These are phyloP conservation scores for Sporobolomyces phaffii DNA, from an alignment of 768 basidiomycete species.

Conservation along the genomic window DNA sequence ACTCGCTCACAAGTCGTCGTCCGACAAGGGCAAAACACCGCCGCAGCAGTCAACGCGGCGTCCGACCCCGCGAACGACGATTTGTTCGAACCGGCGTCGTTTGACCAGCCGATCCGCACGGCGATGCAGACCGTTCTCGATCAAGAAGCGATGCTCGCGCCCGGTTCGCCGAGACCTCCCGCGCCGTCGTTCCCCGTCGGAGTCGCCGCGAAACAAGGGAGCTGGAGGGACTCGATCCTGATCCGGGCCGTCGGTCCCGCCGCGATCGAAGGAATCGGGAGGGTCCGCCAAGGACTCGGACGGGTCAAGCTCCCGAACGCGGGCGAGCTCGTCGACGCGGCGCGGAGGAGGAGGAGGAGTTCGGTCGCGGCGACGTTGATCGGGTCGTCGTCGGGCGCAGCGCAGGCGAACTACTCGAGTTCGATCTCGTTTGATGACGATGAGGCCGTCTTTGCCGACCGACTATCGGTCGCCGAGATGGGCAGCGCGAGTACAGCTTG, in stretches of 20 bases:
- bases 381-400: no score
- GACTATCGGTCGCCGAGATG: slow-evolving; percentile 7
- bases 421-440: slow-evolving; percentile 41
- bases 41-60: neutral
- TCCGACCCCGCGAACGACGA: no score
- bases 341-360: neutral
- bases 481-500: slow-evolving; percentile 20
- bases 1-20: slow-evolving; percentile 21
- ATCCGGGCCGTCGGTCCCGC: slow-evolving; percentile 17
- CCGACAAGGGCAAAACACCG: slow-evolving; percentile 1
- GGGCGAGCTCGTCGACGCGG: neutral
- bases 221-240: slow-evolving; percentile 31
- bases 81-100: slow-evolving; percentile 16
- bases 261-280: slow-evolving; percentile 29
- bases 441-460: slow-evolving; percentile 39
- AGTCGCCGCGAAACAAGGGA: slow-evolving; percentile 29
- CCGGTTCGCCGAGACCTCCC: slow-evolving; percentile 8
- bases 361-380: no score
- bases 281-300: slow-evolving; percentile 20
- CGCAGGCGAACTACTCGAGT: slow-evolving; percentile 5
- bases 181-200: slow-evolving; percentile 39
- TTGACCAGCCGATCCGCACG: slow-evolving; percentile 35
- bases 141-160: neutral
- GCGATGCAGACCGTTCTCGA: slow-evolving; percentile 42
- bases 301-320: slow-evolving; percentile 5